Conservation (phyloP, 164 flowering plant genomes). For the Annona cherimola region DNA sequence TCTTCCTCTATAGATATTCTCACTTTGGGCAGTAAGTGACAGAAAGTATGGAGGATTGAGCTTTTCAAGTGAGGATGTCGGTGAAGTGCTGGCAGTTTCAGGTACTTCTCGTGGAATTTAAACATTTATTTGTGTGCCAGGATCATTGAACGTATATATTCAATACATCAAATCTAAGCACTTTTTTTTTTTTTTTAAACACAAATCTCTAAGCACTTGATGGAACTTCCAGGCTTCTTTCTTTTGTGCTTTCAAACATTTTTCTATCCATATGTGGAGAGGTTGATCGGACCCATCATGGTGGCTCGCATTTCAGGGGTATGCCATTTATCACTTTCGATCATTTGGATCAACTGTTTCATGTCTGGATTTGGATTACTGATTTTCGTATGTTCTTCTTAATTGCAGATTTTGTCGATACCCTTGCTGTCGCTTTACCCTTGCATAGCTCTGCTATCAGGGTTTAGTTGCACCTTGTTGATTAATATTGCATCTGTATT, state of each 20-base stretch:
- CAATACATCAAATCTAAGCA: not conserved
- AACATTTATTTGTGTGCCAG: too few relatives aligned
- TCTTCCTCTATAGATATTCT: conserved; percentile 44
- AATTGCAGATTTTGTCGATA: conserved; percentile 36
- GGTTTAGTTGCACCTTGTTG: conserved; percentile 33
- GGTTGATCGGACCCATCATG: conserved; percentile 36
- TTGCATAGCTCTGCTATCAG: conserved; percentile 51
- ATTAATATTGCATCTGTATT: conserved; percentile 50
- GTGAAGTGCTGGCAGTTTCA: conserved; percentile 56
- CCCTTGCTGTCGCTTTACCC: conserved; percentile 60
- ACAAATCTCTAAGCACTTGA: not conserved
- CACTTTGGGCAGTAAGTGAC: conserved; percentile 70
- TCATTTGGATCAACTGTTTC: not conserved
- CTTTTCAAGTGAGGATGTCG: conserved; percentile 49
- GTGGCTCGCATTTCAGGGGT: conserved; percentile 49
- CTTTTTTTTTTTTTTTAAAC: not conserved
- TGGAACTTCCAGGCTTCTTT: conserved; percentile 34
- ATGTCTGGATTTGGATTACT: not conserved
- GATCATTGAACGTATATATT: not conserved
- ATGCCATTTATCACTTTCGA: conserved; percentile 13
- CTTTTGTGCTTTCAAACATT: conserved; percentile 49
- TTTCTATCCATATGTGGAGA: conserved; percentile 45
- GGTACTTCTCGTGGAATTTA: conserved; percentile 25
- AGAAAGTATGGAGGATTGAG: conserved; percentile 52
- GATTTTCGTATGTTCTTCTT: not conserved